Base-by-base conservation (phyloP, 805 yeast species). In the Yamadazyma akitaensis region DNA sequence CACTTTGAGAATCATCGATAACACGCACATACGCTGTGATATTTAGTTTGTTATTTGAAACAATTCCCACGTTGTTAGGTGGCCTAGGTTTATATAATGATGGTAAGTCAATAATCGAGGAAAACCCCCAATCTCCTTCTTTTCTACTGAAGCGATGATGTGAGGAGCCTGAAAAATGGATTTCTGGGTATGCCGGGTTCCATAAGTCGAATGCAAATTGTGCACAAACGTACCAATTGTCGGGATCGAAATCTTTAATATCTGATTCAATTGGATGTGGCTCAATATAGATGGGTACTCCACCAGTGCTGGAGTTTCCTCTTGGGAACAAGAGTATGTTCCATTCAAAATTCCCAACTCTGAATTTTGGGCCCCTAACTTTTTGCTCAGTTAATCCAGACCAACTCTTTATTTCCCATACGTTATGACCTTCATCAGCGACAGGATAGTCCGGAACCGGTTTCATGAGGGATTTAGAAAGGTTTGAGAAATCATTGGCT, bases 121-220 rank as follows among this genome's bases (percentile, higher is more conserved):
- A 79, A 65, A 94, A 94, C 24, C 99, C 99, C 99, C 99, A 94
- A 63, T 94, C 99, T 1, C 88, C 79, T 46, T 88, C 96, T 40
- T 74, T 70, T 9, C 81, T 73, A 53, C 75, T 80, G 67, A 88
- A 94, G 51, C 99, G 72, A 61, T 90, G 96, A 48, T 80, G 79
- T 0, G 96, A 85, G 7, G 78, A 75, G 56, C 81, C 84, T 11
- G 77, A 66, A 21, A 80, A 70, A 59, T 78, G 82, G n/a, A 79
- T 68, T 4, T 73, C 62, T 0, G 91, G 85, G 58, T 83, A 79
- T 5, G 72, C 70, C 0, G 97, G 96, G 59, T 86, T 86, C 80
- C 97, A 90, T 47, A 88, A 72, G 41, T 84, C 85, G 36, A 94
- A 75, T 3, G 87, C 87, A 66, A 94, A 94, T 58, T 90, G 96